Percentiles rank a stretch among this genome's conserved stretches.
These are phyloP conservation scores for Lithospermum erythrorhizon DNA, from an alignment of 257 asterid genomes.

Conservation along the genomic window DNA sequence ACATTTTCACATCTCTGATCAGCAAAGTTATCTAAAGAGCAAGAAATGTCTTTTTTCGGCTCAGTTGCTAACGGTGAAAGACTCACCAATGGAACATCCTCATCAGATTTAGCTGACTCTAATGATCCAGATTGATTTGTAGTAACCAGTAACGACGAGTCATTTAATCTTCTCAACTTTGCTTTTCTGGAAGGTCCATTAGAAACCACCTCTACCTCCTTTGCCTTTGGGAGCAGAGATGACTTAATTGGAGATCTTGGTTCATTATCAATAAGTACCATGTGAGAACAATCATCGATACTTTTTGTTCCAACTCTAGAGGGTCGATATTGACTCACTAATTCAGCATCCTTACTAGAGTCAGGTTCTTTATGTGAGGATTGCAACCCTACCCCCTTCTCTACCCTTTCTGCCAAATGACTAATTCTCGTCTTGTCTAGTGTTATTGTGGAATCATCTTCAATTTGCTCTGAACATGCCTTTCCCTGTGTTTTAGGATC, in stretches of 20 bases:
- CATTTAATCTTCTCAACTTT: background rate
- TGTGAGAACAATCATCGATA: background rate
- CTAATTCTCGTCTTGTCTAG: constrained; percentile 3
- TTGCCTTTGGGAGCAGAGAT: background rate
- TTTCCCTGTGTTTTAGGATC: background rate
- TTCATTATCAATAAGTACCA: constrained; percentile 5
- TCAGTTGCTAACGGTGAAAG: too few relatives aligned
- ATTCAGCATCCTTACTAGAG: background rate
- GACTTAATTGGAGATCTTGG: constrained; percentile 4
- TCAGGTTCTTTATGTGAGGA: constrained; percentile 4
- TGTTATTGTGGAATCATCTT: constrained; percentile 5
- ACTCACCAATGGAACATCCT: background rate
- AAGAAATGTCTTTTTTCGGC: too few relatives aligned
- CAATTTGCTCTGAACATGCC: background rate
- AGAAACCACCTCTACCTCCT: background rate
- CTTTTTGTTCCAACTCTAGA: constrained; percentile 3
- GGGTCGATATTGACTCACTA: background rate
- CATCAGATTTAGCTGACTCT: constrained; percentile 4
- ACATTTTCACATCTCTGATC: constrained; percentile 9
- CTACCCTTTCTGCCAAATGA: constrained; percentile 1
- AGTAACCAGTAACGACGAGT: background rate
- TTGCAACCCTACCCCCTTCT: background rate
- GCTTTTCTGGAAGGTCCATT: background rate
- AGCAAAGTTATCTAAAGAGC: background rate
- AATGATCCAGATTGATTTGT: constrained; percentile 1